These are phyloP conservation scores for Neurospora discreta DNA, from an alignment of 495 filamentous ascomycete species.

Conservation along the genomic window DNA sequence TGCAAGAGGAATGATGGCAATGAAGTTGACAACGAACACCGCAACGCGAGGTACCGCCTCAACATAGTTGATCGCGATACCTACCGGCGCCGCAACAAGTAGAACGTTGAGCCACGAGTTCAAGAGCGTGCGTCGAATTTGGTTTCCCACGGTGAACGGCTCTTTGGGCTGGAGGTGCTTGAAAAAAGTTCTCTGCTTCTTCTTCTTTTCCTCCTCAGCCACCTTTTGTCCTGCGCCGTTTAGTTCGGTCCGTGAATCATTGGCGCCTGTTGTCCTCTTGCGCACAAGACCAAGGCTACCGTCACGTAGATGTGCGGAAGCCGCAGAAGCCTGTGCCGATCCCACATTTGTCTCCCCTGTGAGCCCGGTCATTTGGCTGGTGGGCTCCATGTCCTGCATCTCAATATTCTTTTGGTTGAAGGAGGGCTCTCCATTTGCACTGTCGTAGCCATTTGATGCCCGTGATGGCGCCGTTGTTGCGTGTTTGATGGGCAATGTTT, in stretches of 20 bases:
- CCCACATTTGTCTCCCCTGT: constrained; percentile 3
- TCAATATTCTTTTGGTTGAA: background rate
- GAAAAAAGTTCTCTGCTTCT: constrained; percentile 29
- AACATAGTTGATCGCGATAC: constrained; percentile 63
- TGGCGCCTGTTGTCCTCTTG: background rate
- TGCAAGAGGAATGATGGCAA: constrained; percentile 84
- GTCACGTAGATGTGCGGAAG: background rate
- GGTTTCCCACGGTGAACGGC: constrained; percentile 55
- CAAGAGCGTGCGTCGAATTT: constrained; percentile 60
- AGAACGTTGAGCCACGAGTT: constrained; percentile 79
- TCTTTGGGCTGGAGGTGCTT: constrained; percentile 33
- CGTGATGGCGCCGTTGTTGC: constrained; percentile 5
- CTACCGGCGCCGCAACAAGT: constrained; percentile 65
- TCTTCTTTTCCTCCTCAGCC: constrained; percentile 11
- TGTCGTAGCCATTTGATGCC: background rate
- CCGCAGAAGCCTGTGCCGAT: background rate
- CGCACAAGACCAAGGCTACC: background rate
- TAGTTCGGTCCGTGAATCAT: background rate
- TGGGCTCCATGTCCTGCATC: background rate
- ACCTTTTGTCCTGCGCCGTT: background rate
- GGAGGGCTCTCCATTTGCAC: background rate
- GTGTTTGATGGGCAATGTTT: constrained; percentile 2
- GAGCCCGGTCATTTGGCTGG: constrained; percentile 1
- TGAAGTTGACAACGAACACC: constrained; percentile 81
- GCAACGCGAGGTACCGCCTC: constrained; percentile 39